Conservation (phyloP, 1,284 basidiomycete genomes). For the Trichosporon sp. region DNA sequence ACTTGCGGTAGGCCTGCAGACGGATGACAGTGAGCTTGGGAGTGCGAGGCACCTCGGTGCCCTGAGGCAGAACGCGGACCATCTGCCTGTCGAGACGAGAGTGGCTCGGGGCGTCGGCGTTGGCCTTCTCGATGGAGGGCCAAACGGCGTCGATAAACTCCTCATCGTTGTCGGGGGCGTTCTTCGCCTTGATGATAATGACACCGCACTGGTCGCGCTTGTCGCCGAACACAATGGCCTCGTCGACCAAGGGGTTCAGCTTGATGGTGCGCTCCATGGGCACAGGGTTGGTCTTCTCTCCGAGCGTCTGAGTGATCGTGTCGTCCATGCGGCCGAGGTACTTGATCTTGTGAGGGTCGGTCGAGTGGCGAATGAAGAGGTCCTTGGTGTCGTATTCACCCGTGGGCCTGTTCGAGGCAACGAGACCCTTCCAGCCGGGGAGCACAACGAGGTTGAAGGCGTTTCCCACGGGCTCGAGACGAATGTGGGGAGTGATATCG, state of each 20-base stretch:
- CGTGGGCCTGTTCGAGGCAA: conserved; percentile 55
- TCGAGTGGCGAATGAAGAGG: conserved; percentile 53
- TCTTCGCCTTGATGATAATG: conserved; percentile 48
- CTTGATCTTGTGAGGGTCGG: conserved; percentile 51
- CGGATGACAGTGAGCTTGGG: conserved; percentile 44
- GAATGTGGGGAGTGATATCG: conserved; percentile 49
- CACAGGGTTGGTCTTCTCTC: conserved; percentile 58
- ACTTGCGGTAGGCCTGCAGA: conserved; percentile 51
- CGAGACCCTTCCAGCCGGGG: conserved; percentile 52
- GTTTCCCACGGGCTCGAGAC: conserved; percentile 50
- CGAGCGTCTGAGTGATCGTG: conserved; percentile 50
- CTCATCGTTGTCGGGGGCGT: conserved; percentile 49
- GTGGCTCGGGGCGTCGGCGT: conserved; percentile 54
- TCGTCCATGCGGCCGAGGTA: conserved; percentile 60
- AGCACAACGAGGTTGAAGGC: conserved; percentile 55
- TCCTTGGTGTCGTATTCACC: conserved; percentile 57
- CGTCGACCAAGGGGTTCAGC: conserved; percentile 48
- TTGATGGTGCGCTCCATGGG: conserved; percentile 43
- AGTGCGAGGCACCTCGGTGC: conserved; percentile 38
- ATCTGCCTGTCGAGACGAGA: conserved; percentile 54
- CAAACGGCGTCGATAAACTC: conserved; percentile 49
- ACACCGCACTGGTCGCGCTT: conserved; percentile 55
- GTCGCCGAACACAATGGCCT: conserved; percentile 59
- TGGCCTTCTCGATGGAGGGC: conserved; percentile 54
- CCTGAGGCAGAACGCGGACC: conserved; percentile 51